Evolutionary conservation across 768 basidiomycete species (phyloP).

Genomic region (Lactarius sp.): DNA sequence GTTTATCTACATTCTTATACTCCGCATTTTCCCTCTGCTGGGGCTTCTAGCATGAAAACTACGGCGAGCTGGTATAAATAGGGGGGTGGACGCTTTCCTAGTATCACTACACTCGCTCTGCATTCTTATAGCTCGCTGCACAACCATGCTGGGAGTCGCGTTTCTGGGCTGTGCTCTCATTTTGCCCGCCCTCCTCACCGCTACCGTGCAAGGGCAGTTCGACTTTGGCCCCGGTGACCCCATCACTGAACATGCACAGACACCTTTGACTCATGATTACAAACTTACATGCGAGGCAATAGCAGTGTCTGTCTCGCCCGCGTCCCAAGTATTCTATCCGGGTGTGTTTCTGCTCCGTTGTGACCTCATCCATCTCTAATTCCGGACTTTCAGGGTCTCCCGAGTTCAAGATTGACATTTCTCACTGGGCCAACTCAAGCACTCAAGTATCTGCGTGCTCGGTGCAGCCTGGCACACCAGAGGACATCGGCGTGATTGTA

Average conservation of each 20-base stretch:
- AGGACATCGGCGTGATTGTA: neutral
- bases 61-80: too few relatives aligned
- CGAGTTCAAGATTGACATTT: neutral
- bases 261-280: neutral
- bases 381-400: neutral
- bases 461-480: neutral
- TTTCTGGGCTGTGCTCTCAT: conserved; percentile 5
- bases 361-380: neutral
- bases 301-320: neutral
- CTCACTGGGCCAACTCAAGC: conserved; percentile 5
- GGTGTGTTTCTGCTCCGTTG: neutral
- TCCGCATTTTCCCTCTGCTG: too few relatives aligned
- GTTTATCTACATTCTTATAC: too few relatives aligned
- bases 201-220: neutral
- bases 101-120: too few relatives aligned
- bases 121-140: neutral
- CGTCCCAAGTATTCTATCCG: neutral
- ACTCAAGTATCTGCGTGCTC: conserved; percentile 2
- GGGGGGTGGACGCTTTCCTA: too few relatives aligned
- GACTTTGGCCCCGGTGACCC: neutral
- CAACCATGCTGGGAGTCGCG: neutral
- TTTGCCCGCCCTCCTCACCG: neutral
- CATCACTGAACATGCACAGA: neutral
- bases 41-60: too few relatives aligned
- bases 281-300: neutral